phyloP scores from a whole-genome alignment of 495 filamentous ascomycete genomes.

The Neurospora sp. region DNA sequence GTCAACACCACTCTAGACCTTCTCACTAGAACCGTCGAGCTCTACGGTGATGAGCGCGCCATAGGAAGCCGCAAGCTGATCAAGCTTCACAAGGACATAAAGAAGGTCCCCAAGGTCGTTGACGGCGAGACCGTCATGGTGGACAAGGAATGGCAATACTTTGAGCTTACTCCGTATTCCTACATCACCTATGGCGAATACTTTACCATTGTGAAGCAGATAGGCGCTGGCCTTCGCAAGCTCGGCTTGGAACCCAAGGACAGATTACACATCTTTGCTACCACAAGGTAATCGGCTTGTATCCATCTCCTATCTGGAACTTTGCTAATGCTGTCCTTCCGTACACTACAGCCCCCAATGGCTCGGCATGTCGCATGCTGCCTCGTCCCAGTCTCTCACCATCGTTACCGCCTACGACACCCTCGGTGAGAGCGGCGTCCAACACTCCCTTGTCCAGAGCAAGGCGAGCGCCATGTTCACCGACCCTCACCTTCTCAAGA shows the following conservation, averaged over 20 bases:
- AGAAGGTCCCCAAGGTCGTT: constrained; percentile 57
- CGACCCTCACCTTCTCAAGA: constrained; percentile 50
- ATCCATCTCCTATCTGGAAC: neutral
- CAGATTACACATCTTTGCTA: constrained; percentile 50
- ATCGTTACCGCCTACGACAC: constrained; percentile 92
- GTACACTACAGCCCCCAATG: constrained; percentile 31
- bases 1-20: constrained; percentile 52
- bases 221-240: constrained; percentile 48
- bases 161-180: constrained; percentile 49
- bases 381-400: constrained; percentile 82
- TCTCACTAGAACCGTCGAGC: constrained; percentile 40
- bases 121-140: constrained; percentile 51
- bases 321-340: constrained; percentile 3
- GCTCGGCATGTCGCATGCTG: constrained; percentile 49
- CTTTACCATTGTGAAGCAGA: constrained; percentile 38
- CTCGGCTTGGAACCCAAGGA: constrained; percentile 42
- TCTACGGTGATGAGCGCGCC: constrained; percentile 46
- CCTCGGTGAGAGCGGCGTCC: constrained; percentile 49
- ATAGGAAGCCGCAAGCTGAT: constrained; percentile 49
- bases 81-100: constrained; percentile 48
- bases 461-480: constrained; percentile 50
- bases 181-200: constrained; percentile 55
- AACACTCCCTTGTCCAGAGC: constrained; percentile 51
- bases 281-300: constrained; percentile 35
- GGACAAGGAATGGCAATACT: constrained; percentile 60